Percentiles rank a stretch among this genome's conserved stretches.
These are phyloP conservation scores for Fonsecaea multimorphosa DNA, from an alignment of 2,329 filamentous ascomycete species.

Conservation along the genomic window DNA sequence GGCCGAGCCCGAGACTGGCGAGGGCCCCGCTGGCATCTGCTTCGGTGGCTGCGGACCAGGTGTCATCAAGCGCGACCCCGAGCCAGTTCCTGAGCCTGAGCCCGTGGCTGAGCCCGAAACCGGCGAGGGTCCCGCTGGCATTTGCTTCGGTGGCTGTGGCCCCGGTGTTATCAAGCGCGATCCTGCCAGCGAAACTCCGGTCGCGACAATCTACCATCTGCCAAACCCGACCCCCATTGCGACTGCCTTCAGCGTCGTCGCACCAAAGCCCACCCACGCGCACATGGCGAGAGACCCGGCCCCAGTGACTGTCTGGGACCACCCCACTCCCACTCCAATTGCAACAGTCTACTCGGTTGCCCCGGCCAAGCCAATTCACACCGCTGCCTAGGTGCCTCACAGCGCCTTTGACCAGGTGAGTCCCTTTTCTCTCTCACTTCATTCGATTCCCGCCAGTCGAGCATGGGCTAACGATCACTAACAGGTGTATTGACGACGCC, in stretches of 20 bases:
- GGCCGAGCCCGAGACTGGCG: neutral
- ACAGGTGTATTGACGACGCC: too few relatives aligned
- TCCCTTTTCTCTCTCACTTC: too few relatives aligned
- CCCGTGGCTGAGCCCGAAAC: neutral
- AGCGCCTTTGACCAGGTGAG: too few relatives aligned
- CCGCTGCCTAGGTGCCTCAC: neutral
- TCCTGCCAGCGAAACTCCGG: constrained; percentile 5
- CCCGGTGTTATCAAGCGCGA: constrained; percentile 8
- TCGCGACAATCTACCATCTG: constrained; percentile 10
- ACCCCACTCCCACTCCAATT: neutral
- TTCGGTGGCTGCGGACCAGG: constrained; percentile 5
- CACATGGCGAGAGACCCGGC: neutral
- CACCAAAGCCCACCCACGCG: constrained; percentile 5
- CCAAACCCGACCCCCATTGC: neutral
- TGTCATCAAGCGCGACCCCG: constrained; percentile 9
- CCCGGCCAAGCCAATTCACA: constrained; percentile 3
- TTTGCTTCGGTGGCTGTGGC: constrained; percentile 10
- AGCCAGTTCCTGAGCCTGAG: constrained; percentile 9
- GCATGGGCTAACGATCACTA: too few relatives aligned
- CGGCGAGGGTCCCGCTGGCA: constrained; percentile 3
- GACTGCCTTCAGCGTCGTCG: constrained; percentile 2
- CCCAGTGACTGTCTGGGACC: constrained; percentile 5
- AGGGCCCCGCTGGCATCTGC: constrained; percentile 9
- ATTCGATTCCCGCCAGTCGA: too few relatives aligned
- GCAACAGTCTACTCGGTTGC: neutral